Evolutionary conservation across 305 asterid species (phyloP).

Genomic region (Ruellia speciosa): DNA sequence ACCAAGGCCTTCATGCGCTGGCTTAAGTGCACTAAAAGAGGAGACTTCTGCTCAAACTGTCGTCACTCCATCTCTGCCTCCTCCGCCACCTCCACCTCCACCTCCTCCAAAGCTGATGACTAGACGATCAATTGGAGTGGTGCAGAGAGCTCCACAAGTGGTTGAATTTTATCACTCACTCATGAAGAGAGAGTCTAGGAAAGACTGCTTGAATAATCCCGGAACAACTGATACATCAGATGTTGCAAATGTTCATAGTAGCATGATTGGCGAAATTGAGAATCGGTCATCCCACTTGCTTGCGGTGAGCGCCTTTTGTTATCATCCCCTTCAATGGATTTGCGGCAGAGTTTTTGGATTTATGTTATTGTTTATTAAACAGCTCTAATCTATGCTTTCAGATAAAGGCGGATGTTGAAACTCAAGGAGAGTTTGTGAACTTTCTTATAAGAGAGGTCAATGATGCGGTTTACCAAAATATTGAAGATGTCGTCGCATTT

Average conservation of each 20-base stretch:
- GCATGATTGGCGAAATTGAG: slow-evolving; percentile 94
- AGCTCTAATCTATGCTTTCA: slow-evolving; percentile 16
- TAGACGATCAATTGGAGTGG: slow-evolving; percentile 38
- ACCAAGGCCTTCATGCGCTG: slow-evolving; percentile 63
- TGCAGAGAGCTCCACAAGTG: slow-evolving; percentile 85
- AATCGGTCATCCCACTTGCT: slow-evolving; percentile 82
- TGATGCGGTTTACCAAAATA: slow-evolving; percentile 47
- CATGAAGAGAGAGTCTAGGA: slow-evolving; percentile 85
- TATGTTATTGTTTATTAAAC: too few relatives aligned
- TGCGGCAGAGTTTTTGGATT: background rate
- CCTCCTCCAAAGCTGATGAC: slow-evolving; percentile 49
- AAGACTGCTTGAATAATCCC: slow-evolving; percentile 52
- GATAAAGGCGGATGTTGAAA: slow-evolving; percentile 94
- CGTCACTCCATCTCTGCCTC: slow-evolving; percentile 35
- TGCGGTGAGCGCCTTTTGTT: slow-evolving; percentile 47
- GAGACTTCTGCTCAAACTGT: slow-evolving; percentile 30
- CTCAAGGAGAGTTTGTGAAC: slow-evolving; percentile 87
- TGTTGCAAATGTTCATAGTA: slow-evolving; percentile 72
- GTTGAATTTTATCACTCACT: slow-evolving; percentile 87
- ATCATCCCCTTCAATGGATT: background rate
- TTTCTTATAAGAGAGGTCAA: slow-evolving; percentile 74
- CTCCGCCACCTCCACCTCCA: slow-evolving; percentile 79
- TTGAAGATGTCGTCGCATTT: slow-evolving; percentile 82
- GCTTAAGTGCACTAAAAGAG: slow-evolving; percentile 29
- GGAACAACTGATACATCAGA: slow-evolving; percentile 55